Percentiles rank a stretch among this genome's conserved stretches.
Conservation (phyloP, 129 eudicot genomes). For the Pseudognaphalium luteoalbum region DNA sequence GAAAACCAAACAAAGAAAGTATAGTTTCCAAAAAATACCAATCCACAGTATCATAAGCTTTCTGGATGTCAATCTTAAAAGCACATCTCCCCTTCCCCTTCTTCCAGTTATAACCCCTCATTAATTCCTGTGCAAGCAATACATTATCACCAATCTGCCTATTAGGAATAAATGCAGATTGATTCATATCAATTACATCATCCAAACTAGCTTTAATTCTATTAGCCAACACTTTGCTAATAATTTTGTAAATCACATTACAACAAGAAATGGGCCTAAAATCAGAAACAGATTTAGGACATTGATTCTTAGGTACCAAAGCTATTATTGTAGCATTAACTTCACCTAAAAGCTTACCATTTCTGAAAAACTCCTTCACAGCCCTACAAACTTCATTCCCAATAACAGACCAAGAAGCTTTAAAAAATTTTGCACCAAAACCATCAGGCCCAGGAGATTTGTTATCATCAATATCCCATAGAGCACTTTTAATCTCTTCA, state of each 20-base stretch:
- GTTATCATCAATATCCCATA: not conserved
- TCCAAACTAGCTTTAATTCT: not conserved
- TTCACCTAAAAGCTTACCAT: not conserved
- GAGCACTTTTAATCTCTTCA: not conserved
- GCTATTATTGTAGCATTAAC: not conserved
- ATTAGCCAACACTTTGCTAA: not conserved
- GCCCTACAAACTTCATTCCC: not conserved
- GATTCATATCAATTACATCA: not conserved
- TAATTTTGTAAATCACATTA: not conserved
- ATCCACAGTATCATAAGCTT: too few relatives aligned
- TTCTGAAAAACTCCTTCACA: not conserved
- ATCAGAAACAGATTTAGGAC: not conserved
- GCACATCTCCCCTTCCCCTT: too few relatives aligned
- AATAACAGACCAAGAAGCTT: not conserved
- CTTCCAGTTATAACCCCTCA: too few relatives aligned
- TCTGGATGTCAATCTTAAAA: too few relatives aligned
- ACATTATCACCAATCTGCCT: not conserved
- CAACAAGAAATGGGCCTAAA: not conserved
- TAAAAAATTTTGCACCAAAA: not conserved
- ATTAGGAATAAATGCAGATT: not conserved
- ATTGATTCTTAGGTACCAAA: not conserved
- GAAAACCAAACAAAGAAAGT: not conserved
- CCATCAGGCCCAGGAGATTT: not conserved
- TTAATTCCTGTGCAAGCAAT: too few relatives aligned
- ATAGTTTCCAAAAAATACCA: too few relatives aligned